These are phyloP conservation scores for Citrullus amarus DNA, from an alignment of 306 rosid species.

Conservation along the genomic window DNA sequence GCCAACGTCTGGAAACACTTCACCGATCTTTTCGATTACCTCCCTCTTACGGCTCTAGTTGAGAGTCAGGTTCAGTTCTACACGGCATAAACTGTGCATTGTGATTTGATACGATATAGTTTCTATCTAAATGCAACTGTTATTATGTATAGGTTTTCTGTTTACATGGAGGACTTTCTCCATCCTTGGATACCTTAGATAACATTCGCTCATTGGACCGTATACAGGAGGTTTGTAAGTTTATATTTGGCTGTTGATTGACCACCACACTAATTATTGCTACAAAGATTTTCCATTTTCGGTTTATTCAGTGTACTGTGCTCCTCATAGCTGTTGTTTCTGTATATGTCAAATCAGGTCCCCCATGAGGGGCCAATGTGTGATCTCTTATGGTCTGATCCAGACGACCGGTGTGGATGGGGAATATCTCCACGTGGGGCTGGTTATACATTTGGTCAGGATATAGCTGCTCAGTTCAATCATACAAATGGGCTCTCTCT, in stretches of 20 bases:
- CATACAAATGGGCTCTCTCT: slow-evolving; percentile 89
- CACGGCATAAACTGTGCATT: neutral
- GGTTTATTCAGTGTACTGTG: neutral
- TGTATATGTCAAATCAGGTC: slow-evolving; percentile 34
- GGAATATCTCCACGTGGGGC: slow-evolving; percentile 99
- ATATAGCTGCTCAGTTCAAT: slow-evolving; percentile 90
- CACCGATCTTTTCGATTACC: slow-evolving; percentile 86
- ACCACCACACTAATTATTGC: neutral
- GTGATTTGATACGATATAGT: neutral
- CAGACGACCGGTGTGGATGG: slow-evolving; percentile 99
- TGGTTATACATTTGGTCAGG: slow-evolving; percentile 96
- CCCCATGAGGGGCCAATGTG: slow-evolving; percentile 99
- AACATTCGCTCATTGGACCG: slow-evolving; percentile 91
- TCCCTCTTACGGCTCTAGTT: slow-evolving; percentile 92
- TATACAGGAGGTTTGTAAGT: slow-evolving; percentile 66
- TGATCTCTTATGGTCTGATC: slow-evolving; percentile 97
- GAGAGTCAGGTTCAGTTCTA: slow-evolving; percentile 83
- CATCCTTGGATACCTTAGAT: slow-evolving; percentile 91
- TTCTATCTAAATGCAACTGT: neutral
- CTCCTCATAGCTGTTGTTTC: slow-evolving; percentile 8
- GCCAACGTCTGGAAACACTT: slow-evolving; percentile 96
- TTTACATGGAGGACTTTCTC: slow-evolving; percentile 97
- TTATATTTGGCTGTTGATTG: neutral
- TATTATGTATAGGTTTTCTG: slow-evolving; percentile 61
- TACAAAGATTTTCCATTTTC: neutral